These are phyloP conservation scores for Colletotrichum lini DNA, from an alignment of 2,329 filamentous ascomycete genomes.

Conservation along the genomic window DNA sequence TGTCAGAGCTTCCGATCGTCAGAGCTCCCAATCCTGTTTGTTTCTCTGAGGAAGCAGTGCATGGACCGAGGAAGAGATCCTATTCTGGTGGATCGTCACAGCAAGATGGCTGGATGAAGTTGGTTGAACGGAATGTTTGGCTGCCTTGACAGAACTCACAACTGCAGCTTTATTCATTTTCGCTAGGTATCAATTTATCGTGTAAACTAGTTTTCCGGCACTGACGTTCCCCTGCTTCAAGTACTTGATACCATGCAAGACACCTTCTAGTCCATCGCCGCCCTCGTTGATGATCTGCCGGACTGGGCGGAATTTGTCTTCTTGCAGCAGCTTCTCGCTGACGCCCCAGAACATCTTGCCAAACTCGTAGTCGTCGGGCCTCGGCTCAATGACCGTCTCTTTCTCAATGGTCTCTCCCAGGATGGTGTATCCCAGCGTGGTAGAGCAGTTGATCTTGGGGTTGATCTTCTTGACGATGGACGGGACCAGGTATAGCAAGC, in stretches of 20 bases:
- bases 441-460: constrained; percentile 47
- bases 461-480: constrained; percentile 57
- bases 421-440: constrained; percentile 57
- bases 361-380: constrained; percentile 54
- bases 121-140: no score
- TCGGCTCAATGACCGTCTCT: constrained; percentile 39
- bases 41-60: no score
- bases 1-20: no score
- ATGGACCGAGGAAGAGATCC: no score
- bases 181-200: neutral
- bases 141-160: no score
- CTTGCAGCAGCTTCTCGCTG: constrained; percentile 49
- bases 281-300: constrained; percentile 50
- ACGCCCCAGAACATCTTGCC: constrained; percentile 55
- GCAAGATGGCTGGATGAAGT: no score
- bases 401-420: constrained; percentile 53
- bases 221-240: constrained; percentile 1
- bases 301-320: constrained; percentile 54
- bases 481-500: constrained; percentile 45
- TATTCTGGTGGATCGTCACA: no score
- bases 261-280: constrained; percentile 51
- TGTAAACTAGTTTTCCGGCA: neutral
- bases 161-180: no score
- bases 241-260: constrained; percentile 45
- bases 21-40: no score